Base-by-base conservation (phyloP, 768 basidiomycete genomes). In the Termitomyces sp. region DNA sequence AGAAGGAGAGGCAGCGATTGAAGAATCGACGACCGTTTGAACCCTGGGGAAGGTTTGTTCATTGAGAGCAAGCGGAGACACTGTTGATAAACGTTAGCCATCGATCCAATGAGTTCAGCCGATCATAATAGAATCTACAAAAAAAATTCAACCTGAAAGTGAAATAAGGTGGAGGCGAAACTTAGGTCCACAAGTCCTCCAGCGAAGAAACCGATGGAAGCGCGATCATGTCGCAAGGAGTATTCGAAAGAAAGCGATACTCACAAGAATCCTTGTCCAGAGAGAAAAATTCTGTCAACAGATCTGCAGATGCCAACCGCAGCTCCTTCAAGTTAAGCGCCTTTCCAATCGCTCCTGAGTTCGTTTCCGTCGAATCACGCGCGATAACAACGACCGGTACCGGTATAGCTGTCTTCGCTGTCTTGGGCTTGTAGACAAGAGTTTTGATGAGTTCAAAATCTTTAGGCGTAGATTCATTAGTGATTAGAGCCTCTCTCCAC, bases 371-470 rank as follows among this genome's bases (percentile, higher is more conserved):
- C 28, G 80, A 78, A 66, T 96, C 93, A 64, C 84, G 78, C 10
- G 91, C 91, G 69, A 98, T 81, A 57, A 95, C 86, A 61, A 98
- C 79, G 56, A 98, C 85, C 8, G 94, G 94, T 52, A 92, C 80
- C 1, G 92, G 85, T 31, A 80, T 83, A 7, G 89, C 91, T 0
- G 83, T 81, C 70, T 97, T 97, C n/a, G 94, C 88, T 2, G 94
- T 93, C 73, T 95, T 95, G 33, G 94, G 94, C 69, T 98, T 98
- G 86, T 92, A 96, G 55, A 96, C 87, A 63, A 95, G 86, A 48
- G 89, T 90, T 71, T 94, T 94, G 68, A 89, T 80, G 63, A 91
- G 78, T 68, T 89, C 83, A 66, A 87, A 90, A 15, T 76, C 75
- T 47, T 72, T 73, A 1, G 87, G 85, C 23, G 78, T 73, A 12